A percentile compares a stretch with the other conserved stretches of the same genome.
These are phyloP conservation scores for Wallacemonas sp. DNA, from an alignment of 208 protist genomes.

Conservation along the genomic window DNA sequence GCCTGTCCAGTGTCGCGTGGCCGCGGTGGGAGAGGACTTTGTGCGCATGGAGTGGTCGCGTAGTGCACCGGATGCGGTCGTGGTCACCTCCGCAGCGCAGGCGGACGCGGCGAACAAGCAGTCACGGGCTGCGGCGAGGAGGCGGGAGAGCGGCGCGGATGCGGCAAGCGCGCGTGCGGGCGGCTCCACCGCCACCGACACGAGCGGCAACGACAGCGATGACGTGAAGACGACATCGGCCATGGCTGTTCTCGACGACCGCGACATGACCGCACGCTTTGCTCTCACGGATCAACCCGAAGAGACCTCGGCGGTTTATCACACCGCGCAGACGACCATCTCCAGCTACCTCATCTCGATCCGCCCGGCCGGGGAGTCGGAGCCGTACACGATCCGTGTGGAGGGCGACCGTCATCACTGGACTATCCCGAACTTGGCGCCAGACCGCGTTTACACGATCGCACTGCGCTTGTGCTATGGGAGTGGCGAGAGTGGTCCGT, in stretches of 20 bases:
- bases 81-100: constrained; percentile 18
- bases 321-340: constrained; percentile 43
- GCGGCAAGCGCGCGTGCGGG: neutral
- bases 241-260: too few species aligned
- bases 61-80: constrained; percentile 63
- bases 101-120: too few species aligned
- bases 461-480: constrained; percentile 77
- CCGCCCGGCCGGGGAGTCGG: constrained; percentile 39
- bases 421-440: constrained; percentile 54
- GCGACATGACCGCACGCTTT: constrained; percentile 17
- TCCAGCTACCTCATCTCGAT: constrained; percentile 50
- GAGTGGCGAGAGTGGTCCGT: constrained; percentile 67
- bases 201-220: neutral
- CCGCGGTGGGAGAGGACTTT: constrained; percentile 86
- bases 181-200: neutral
- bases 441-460: constrained; percentile 73
- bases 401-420: constrained; percentile 42
- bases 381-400: constrained; percentile 60
- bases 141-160: neutral
- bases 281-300: constrained; percentile 56
- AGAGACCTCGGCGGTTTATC: constrained; percentile 44
- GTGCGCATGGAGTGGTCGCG: constrained; percentile 71
- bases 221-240: too few species aligned
- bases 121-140: too few species aligned
- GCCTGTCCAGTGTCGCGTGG: constrained; percentile 51